Percentiles rank a stretch among this genome's conserved stretches.
These are phyloP conservation scores for Podosphaera xanthii DNA, from an alignment of 2,329 filamentous ascomycete genomes.

Conservation along the genomic window DNA sequence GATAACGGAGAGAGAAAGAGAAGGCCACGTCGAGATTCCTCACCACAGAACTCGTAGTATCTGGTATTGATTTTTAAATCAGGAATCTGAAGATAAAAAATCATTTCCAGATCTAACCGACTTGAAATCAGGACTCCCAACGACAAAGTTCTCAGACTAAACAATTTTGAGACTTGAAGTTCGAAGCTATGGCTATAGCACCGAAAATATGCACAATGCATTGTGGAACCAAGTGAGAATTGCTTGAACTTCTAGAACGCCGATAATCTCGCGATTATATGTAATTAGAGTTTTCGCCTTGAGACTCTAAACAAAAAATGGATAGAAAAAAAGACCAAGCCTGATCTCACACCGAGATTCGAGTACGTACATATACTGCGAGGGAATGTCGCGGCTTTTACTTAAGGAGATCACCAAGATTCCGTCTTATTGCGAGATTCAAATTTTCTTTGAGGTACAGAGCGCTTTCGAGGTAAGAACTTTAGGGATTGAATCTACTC, in stretches of 20 bases:
- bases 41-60: constrained; percentile 85
- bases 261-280: no score
- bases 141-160: no score
- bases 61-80: constrained; percentile 45
- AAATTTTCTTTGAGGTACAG: no score
- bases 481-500: background rate
- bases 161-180: background rate
- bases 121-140: background rate
- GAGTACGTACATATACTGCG: no score
- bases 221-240: background rate
- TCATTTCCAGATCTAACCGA: background rate
- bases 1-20: constrained; percentile 61
- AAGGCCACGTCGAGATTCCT: constrained; percentile 38
- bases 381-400: no score
- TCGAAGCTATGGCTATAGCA: background rate
- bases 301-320: no score
- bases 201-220: background rate
- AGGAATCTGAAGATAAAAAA: background rate
- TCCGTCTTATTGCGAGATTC: no score
- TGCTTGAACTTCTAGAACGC: background rate
- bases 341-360: no score
- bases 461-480: background rate
- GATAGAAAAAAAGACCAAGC: no score
- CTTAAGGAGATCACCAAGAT: no score
- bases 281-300: no score